Conservation (phyloP, 495 filamentous ascomycete species). For the Patellaria atrata region DNA sequence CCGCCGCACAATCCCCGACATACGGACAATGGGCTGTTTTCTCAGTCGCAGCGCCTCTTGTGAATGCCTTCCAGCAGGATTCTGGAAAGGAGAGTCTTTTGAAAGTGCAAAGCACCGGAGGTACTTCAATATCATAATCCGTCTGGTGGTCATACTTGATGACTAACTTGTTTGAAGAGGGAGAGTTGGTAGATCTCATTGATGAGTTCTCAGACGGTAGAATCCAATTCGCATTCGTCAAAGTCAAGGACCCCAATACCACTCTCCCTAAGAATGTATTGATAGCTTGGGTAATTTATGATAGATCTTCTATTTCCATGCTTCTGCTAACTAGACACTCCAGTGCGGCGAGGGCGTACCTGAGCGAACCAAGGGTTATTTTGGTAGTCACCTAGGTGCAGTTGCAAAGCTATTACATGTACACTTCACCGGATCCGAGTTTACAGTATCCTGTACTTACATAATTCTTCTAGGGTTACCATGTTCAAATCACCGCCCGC, state of each 20-base stretch:
- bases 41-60: conserved; percentile 75
- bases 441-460: neutral
- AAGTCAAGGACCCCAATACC: conserved; percentile 90
- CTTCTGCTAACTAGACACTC: conserved; percentile 5
- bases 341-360: conserved; percentile 93
- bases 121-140: conserved; percentile 31
- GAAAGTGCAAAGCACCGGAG: conserved; percentile 84
- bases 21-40: conserved; percentile 84
- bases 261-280: conserved; percentile 82
- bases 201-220: conserved; percentile 96
- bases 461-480: conserved; percentile 53
- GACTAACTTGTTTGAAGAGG: conserved; percentile 42
- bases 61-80: conserved; percentile 80
- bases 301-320: neutral
- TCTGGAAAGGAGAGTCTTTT: conserved; percentile 81
- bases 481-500: conserved; percentile 91
- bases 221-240: conserved; percentile 92
- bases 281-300: conserved; percentile 60
- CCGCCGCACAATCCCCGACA: conserved; percentile 49
- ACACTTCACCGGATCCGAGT: conserved; percentile 21
- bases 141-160: no score
- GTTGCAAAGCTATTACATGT: conserved; percentile 83
- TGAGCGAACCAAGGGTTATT: conserved; percentile 94
- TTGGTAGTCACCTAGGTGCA: conserved; percentile 79
- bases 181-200: conserved; percentile 84